These are phyloP conservation scores for Picochlorum sp. DNA, from an alignment of 139 green algal genomes.

Conservation along the genomic window DNA sequence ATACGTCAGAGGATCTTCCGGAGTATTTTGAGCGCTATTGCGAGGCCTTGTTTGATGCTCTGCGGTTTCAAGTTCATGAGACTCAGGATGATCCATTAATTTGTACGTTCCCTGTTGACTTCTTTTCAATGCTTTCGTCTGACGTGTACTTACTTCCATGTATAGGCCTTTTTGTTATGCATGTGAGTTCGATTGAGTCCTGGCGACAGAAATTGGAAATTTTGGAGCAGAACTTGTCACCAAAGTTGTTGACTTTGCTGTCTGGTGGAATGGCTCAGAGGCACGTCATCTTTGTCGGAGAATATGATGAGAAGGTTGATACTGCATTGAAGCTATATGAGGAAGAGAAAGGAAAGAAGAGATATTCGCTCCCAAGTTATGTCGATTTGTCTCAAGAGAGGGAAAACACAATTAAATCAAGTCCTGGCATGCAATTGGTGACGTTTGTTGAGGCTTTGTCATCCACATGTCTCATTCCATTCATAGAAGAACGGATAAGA, in stretches of 20 bases:
- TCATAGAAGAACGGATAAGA: slow-evolving; percentile 59
- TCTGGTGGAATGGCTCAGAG: too few relatives aligned
- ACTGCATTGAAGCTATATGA: too few relatives aligned
- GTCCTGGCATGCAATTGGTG: too few relatives aligned
- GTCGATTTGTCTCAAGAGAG: too few relatives aligned
- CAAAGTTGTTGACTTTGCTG: not conserved
- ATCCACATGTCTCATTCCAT: slow-evolving; percentile 40
- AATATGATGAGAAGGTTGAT: too few relatives aligned
- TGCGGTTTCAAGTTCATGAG: not conserved
- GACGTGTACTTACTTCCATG: not conserved
- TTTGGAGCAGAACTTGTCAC: not conserved
- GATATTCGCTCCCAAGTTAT: too few relatives aligned
- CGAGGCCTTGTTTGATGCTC: slow-evolving; percentile 51
- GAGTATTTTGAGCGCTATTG: slow-evolving; percentile 71
- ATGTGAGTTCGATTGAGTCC: not conserved
- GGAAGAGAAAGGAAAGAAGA: too few relatives aligned
- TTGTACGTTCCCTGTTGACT: not conserved
- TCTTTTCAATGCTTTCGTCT: not conserved
- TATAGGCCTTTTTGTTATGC: not conserved
- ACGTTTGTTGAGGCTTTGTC: slow-evolving; percentile 38
- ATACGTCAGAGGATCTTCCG: not conserved
- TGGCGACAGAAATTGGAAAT: not conserved
- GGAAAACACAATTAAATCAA: slow-evolving; percentile 1
- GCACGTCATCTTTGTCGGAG: too few relatives aligned
- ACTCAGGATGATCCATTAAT: slow-evolving; percentile 1